phyloP scores from a whole-genome alignment of 106 monocot species.

The Hemerocallis citrina region DNA sequence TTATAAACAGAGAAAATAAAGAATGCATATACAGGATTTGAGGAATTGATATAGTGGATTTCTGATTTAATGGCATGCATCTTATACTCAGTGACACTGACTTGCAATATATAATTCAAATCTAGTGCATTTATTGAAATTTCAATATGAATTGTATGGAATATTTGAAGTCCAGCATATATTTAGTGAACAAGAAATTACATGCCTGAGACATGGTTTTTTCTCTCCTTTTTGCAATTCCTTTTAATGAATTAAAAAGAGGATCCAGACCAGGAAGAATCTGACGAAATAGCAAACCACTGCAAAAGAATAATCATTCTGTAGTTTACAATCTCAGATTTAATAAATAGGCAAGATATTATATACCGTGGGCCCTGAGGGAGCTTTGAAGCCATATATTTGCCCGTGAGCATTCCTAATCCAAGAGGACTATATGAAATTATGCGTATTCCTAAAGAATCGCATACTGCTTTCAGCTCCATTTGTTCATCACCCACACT shows the following conservation, averaged over 20 bases:
- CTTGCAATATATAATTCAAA: no score
- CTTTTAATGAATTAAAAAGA: constrained; percentile 41
- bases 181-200: background rate
- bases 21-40: no score
- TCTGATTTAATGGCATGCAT: no score
- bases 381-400: constrained; percentile 64
- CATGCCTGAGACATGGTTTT: constrained; percentile 76
- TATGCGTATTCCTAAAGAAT: constrained; percentile 73
- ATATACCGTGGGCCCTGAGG: constrained; percentile 81
- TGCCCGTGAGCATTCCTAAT: constrained; percentile 89
- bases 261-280: constrained; percentile 84
- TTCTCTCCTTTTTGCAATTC: constrained; percentile 51
- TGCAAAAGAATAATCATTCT: constrained; percentile 10
- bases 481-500: constrained; percentile 78
- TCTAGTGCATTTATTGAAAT: background rate
- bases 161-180: background rate
- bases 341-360: background rate
- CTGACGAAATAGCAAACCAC: constrained; percentile 73
- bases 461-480: constrained; percentile 78
- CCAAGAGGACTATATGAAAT: constrained; percentile 99
- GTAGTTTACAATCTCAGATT: background rate
- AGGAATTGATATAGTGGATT: no score
- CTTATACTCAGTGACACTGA: no score
- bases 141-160: no score
- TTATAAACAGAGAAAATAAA: no score